A percentile compares a stretch with the other conserved stretches of the same genome.
Conservation (phyloP, 2,329 filamentous ascomycete genomes). For the Arthrobotrys pseudoclavata region DNA sequence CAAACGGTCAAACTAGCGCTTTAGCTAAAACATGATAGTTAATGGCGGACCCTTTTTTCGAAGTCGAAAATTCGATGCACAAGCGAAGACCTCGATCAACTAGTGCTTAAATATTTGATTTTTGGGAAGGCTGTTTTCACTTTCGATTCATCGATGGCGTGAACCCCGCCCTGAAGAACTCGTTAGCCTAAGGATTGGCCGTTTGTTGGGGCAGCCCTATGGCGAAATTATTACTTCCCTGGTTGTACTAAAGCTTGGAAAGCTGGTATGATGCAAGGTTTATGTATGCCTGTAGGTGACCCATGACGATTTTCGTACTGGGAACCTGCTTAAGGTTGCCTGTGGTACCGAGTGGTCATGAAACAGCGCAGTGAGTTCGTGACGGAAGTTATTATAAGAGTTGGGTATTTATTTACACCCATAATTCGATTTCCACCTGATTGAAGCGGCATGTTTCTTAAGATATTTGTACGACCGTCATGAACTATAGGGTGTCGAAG, state of each 20-base stretch:
- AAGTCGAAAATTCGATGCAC: slow-evolving; percentile 11
- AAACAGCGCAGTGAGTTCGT: too few relatives aligned
- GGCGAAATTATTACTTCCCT: slow-evolving; percentile 19
- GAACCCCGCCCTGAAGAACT: background rate
- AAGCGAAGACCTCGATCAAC: background rate
- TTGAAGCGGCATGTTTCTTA: too few relatives aligned
- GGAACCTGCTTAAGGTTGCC: background rate
- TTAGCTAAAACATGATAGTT: background rate
- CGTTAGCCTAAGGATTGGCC: background rate
- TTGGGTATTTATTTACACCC: too few relatives aligned
- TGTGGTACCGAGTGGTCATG: too few relatives aligned
- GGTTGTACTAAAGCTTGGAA: slow-evolving; percentile 24
- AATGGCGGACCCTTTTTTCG: slow-evolving; percentile 23
- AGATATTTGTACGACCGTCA: too few relatives aligned
- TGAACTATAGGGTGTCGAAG: too few relatives aligned
- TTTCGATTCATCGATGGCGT: slow-evolving; percentile 19
- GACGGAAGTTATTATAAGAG: too few relatives aligned
- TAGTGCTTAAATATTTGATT: background rate
- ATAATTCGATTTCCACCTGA: too few relatives aligned
- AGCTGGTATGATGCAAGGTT: slow-evolving; percentile 44
- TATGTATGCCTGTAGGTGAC: slow-evolving; percentile 41
- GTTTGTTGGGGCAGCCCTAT: slow-evolving; percentile 49
- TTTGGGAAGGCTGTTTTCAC: slow-evolving; percentile 1
- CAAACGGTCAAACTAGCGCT: slow-evolving; percentile 23
- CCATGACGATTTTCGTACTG: slow-evolving; percentile 45